Evolutionary conservation across 768 basidiomycete genomes (phyloP), one percentile per base, ranked within the genome.

Genomic region (Boletus tylopilopsis): DNA sequence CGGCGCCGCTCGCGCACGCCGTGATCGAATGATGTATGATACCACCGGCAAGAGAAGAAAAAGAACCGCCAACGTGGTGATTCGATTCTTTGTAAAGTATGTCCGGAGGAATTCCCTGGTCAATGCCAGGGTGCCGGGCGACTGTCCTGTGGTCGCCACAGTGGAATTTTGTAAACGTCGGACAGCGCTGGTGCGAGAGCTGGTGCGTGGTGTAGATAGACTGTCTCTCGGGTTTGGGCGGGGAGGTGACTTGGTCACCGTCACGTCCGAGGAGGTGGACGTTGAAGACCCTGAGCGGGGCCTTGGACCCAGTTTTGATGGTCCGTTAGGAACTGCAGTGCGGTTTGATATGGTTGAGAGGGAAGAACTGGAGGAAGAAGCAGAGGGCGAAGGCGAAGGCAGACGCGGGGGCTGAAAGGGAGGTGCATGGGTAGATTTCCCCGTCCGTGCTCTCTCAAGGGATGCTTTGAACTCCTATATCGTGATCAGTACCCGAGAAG

Each of bases 291-390:
- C 21, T 6, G 62, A 47, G 13, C 47, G 56, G 21, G 51, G 51
- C 22, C 46, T 51, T 37, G 54, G 55, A 23, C 46, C 32, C 4
- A 57, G 53, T 39, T 53, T 58, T 29, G 57, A 50, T 12, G 51
- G 51, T 18, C 39, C 39, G 3, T 37, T 55, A 18, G 86, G 87
- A 19, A 85, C 81, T 3, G 82, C 75, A 5, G 88, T 90, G 54
- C 83, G 84, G 22, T 83, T 87, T 0, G 87, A 89, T 3, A 78
- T 75, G 8, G 85, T 87, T 0, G 87, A 88, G 25, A 84, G 70
- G 4, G 85, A 85, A 0, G 87, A 85, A 0, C 59, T 63, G 0
- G 86, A 86, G 0, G 81, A 80, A 0, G 80, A 76, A 4, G 81
- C 71, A 1, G 84, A 81, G 3, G 79, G 76, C 13, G 78, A 68